A percentile compares a stretch with the other conserved stretches of the same genome.
phyloP scores from a whole-genome alignment of 2,329 filamentous ascomycete genomes.

The Colletotrichum sp. region DNA sequence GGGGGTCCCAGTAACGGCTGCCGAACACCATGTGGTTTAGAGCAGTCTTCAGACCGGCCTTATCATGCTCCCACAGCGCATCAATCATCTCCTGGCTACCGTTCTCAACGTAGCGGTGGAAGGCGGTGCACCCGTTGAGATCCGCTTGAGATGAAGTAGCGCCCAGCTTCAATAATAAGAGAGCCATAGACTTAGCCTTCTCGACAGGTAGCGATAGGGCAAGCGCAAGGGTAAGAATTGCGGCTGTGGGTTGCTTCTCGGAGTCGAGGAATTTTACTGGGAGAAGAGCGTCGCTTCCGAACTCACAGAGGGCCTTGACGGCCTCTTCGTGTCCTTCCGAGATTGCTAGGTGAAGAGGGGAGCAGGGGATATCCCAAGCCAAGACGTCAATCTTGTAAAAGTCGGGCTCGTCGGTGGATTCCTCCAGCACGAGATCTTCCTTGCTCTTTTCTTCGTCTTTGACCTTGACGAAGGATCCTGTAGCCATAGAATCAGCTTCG shows the following conservation, averaged over 20 bases:
- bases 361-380: slow-evolving; percentile 80
- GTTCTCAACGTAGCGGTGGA: slow-evolving; percentile 67
- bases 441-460: slow-evolving; percentile 43
- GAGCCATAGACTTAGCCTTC: slow-evolving; percentile 68
- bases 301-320: slow-evolving; percentile 73
- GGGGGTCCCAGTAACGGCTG: slow-evolving; percentile 34
- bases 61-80: slow-evolving; percentile 59
- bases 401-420: slow-evolving; percentile 70
- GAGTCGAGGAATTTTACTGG: slow-evolving; percentile 70
- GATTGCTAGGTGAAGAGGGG: slow-evolving; percentile 81
- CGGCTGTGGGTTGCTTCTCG: slow-evolving; percentile 55
- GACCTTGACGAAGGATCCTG: slow-evolving; percentile 79
- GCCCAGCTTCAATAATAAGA: slow-evolving; percentile 70
- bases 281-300: slow-evolving; percentile 77
- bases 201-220: slow-evolving; percentile 67
- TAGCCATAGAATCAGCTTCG: slow-evolving; percentile 62
- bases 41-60: slow-evolving; percentile 63
- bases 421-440: slow-evolving; percentile 52
- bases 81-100: slow-evolving; percentile 54
- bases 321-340: slow-evolving; percentile 71
- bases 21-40: slow-evolving; percentile 67
- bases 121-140: slow-evolving; percentile 63
- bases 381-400: slow-evolving; percentile 79
- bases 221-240: slow-evolving; percentile 74
- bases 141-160: slow-evolving; percentile 79